Evolutionary conservation across 2,329 filamentous ascomycete genomes (phyloP).

Genomic region (Epichloe amarillans): DNA sequence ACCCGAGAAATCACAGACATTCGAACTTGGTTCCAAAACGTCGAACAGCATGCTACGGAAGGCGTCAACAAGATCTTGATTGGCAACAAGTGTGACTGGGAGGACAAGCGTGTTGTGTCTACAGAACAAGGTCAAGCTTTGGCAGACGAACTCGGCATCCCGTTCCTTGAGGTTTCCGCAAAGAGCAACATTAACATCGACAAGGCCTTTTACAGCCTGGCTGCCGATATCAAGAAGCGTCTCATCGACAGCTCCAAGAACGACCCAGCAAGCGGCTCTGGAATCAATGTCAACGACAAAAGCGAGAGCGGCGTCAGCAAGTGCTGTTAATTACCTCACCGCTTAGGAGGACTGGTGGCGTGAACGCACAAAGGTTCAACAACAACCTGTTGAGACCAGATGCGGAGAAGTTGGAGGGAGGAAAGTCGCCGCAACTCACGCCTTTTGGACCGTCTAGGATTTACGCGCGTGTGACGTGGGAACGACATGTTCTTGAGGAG

Average conservation of each 20-base stretch:
- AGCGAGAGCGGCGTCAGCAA: conserved; percentile 48
- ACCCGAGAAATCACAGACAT: conserved; percentile 54
- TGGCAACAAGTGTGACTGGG: conserved; percentile 99
- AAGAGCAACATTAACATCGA: conserved; percentile 99
- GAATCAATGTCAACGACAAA: conserved; percentile 57
- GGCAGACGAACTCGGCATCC: conserved; percentile 90
- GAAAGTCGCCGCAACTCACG: not conserved
- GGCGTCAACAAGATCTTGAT: conserved; percentile 99
- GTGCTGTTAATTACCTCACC: conserved; percentile 30
- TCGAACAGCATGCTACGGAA: conserved; percentile 94
- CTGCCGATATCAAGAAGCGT: conserved; percentile 94
- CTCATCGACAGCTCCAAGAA: conserved; percentile 84
- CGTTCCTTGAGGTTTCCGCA: conserved; percentile 95
- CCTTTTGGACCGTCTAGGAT: not conserved
- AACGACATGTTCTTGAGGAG: not conserved
- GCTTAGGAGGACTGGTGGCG: not conserved
- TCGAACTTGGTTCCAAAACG: conserved; percentile 98
- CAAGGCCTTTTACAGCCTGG: conserved; percentile 92
- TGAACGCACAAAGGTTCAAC: not conserved
- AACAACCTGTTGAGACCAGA: not conserved
- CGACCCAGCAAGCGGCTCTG: conserved; percentile 45
- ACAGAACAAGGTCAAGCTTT: conserved; percentile 88
- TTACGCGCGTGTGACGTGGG: not conserved
- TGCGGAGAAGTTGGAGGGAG: not conserved
- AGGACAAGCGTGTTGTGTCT: conserved; percentile 91